Percentiles rank a stretch among this genome's conserved stretches.
phyloP scores from a whole-genome alignment of 108 stramenopile species.

The Skeletonema costatum region DNA sequence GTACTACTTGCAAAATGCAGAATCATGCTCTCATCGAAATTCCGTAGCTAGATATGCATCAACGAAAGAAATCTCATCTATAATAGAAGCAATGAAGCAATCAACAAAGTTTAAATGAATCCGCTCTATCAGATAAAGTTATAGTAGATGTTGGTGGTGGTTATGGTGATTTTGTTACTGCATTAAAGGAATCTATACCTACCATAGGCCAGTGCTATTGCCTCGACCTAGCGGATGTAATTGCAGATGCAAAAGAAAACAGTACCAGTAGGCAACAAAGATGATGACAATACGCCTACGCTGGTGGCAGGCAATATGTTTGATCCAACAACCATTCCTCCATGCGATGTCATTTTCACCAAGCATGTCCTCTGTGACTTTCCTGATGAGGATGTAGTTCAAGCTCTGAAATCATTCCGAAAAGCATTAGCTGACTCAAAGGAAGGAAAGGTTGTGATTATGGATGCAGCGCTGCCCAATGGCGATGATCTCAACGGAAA shows the following conservation, averaged over 20 bases:
- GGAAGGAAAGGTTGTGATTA: slow-evolving; percentile 39
- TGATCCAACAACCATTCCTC: slow-evolving; percentile 38
- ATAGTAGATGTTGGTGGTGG: slow-evolving; percentile 47
- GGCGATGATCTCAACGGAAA: slow-evolving; percentile 38
- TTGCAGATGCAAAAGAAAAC: slow-evolving; percentile 28
- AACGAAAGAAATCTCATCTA: slow-evolving; percentile 38
- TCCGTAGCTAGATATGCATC: slow-evolving; percentile 45
- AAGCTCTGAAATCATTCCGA: slow-evolving; percentile 32
- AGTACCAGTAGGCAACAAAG: neutral
- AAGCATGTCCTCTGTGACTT: slow-evolving; percentile 51
- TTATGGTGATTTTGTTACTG: slow-evolving; percentile 37
- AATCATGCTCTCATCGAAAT: slow-evolving; percentile 35
- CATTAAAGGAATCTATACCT: slow-evolving; percentile 22
- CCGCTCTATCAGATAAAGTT: slow-evolving; percentile 24
- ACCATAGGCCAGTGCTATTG: slow-evolving; percentile 28
- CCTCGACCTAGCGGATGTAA: slow-evolving; percentile 46
- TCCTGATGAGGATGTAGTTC: slow-evolving; percentile 42
- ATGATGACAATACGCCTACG: neutral
- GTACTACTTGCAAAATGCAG: slow-evolving; percentile 29
- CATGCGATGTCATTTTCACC: slow-evolving; percentile 44
- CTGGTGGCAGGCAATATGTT: slow-evolving; percentile 45
- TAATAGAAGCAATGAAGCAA: slow-evolving; percentile 21
- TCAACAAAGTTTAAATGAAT: slow-evolving; percentile 27
- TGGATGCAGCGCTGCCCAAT: slow-evolving; percentile 44
- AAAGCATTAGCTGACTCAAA: slow-evolving; percentile 14